Percentiles rank a stretch among this genome's conserved stretches.
Conservation (phyloP, 352 stramenopile genomes). For the Paralagenidium karlingii region DNA sequence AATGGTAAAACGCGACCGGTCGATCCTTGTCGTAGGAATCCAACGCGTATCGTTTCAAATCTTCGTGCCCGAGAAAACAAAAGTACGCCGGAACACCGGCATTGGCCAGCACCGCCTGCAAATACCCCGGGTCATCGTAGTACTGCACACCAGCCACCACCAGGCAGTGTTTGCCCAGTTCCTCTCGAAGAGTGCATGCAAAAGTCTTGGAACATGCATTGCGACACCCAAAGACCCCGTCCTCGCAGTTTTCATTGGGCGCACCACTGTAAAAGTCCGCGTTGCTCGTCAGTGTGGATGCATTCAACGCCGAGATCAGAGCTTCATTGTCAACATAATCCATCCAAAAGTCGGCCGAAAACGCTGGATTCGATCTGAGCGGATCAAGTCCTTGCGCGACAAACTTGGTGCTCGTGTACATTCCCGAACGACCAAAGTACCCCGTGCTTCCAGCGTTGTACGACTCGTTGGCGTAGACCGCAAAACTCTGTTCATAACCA, state of each 20-base stretch:
- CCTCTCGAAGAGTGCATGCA: slow-evolving; percentile 26
- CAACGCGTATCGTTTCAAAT: slow-evolving; percentile 16
- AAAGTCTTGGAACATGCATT: slow-evolving; percentile 24
- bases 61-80: slow-evolving; percentile 36
- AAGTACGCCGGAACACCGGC: slow-evolving; percentile 41
- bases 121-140: slow-evolving; percentile 17
- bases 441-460: slow-evolving; percentile 17
- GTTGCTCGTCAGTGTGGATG: slow-evolving; percentile 10
- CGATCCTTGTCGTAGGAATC: slow-evolving; percentile 9
- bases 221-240: slow-evolving; percentile 24
- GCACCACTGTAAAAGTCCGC: slow-evolving; percentile 11
- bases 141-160: slow-evolving; percentile 34
- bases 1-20: slow-evolving; percentile 44
- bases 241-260: slow-evolving; percentile 7
- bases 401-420: slow-evolving; percentile 24
- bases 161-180: slow-evolving; percentile 16
- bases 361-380: slow-evolving; percentile 11
- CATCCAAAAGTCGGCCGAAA: slow-evolving; percentile 35
- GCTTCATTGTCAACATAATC: slow-evolving; percentile 24
- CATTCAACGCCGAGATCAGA: slow-evolving; percentile 16
- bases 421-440: slow-evolving; percentile 18
- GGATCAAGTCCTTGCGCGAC: slow-evolving; percentile 15
- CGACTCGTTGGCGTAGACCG: no score
- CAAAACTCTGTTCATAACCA: no score
- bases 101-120: slow-evolving; percentile 33